A percentile compares a stretch with the other conserved stretches of the same genome.
phyloP scores from a whole-genome alignment of 805 yeast species.

The Hanseniaspora pseudoguilliermondii region DNA sequence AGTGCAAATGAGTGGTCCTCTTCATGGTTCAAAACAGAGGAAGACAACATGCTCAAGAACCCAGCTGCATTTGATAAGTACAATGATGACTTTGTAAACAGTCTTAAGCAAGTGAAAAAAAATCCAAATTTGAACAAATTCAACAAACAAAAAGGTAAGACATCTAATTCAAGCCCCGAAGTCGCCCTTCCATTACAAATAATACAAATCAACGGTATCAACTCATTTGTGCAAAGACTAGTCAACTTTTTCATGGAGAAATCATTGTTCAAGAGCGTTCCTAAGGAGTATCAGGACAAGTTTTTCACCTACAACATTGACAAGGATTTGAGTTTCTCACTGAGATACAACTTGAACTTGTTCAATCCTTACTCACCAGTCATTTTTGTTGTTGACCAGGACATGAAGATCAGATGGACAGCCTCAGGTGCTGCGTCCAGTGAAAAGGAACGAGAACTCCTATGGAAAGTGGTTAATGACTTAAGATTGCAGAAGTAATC shows the following conservation, averaged over 20 bases:
- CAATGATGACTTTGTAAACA: neutral
- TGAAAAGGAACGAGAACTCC: conserved; percentile 41
- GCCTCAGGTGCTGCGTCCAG: conserved; percentile 68
- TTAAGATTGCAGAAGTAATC: conserved; percentile 36
- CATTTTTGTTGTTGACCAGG: conserved; percentile 60
- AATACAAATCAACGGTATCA: conserved; percentile 6
- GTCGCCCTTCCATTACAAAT: neutral
- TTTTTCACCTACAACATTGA: conserved; percentile 55
- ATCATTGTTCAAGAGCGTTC: conserved; percentile 34
- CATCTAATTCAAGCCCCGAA: neutral
- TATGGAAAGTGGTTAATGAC: conserved; percentile 57
- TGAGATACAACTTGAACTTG: conserved; percentile 48
- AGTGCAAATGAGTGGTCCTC: conserved; percentile 17
- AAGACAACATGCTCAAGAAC: neutral
- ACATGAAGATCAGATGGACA: conserved; percentile 78
- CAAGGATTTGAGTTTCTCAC: conserved; percentile 38
- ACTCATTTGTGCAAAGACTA: neutral
- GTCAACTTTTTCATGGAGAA: conserved; percentile 29
- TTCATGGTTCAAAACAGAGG: conserved; percentile 11
- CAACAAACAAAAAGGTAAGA: neutral
- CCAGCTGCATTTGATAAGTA: neutral
- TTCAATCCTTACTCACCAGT: conserved; percentile 76
- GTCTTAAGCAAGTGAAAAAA: neutral
- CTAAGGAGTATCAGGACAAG: conserved; percentile 38
- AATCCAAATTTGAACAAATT: neutral